Conservation (phyloP, 2,329 filamentous ascomycete genomes). For the Colletotrichum somersetense region DNA sequence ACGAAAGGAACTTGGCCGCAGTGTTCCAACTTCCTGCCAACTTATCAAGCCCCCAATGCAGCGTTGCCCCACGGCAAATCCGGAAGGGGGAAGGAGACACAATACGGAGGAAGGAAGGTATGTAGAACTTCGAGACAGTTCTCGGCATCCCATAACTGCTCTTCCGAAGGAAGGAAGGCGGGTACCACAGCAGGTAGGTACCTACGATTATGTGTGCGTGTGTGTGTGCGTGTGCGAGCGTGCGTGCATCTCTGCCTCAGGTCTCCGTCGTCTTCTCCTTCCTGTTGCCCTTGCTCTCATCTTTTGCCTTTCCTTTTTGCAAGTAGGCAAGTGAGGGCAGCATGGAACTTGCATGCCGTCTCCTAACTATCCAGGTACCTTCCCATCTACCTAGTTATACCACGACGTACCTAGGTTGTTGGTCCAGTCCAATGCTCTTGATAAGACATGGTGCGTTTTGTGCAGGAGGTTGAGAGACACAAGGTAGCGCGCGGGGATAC, state of each 20-base stretch:
- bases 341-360: not conserved
- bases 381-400: too few species aligned
- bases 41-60: slow-evolving; percentile 9
- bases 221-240: not conserved
- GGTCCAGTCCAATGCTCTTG: not conserved
- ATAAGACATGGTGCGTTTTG: not conserved
- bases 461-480: slow-evolving; percentile 1
- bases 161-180: not conserved
- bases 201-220: not conserved
- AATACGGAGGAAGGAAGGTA: not conserved
- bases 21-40: slow-evolving; percentile 27
- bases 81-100: not conserved
- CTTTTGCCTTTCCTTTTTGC: not conserved
- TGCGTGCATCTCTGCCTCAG: not conserved
- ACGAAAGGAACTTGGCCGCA: slow-evolving; percentile 9
- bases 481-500: not conserved
- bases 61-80: slow-evolving; percentile 1
- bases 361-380: too few species aligned
- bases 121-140: not conserved
- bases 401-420: too few species aligned
- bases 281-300: too few species aligned
- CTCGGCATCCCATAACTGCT: too few species aligned
- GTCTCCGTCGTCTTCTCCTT: not conserved
- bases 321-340: not conserved
- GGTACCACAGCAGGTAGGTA: not conserved